Conservation (phyloP, 345 rosid genomes). For the thale cress (Arabidopsis thaliana) region TAIR10.1 NC_003070.9:26388001-26388500, state of each 20-base stretch:
- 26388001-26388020: constrained; percentile 96
- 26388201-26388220: constrained; percentile 95
- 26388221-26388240: constrained; percentile 48
- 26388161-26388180: constrained; percentile 74
- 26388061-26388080: constrained; percentile 65
- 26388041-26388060: constrained; percentile 86
- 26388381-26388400: constrained; percentile 73
- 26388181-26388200: constrained; percentile 93
- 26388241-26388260: constrained; percentile 8
- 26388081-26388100: constrained; percentile 64
- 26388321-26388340: constrained; percentile 88
- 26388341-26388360: constrained; percentile 87
- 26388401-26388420: constrained; percentile 63
- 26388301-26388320: constrained; percentile 88
- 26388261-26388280: neutral
- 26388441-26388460: constrained; percentile 22
- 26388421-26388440: neutral
- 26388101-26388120: constrained; percentile 92
- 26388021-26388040: constrained; percentile 57
- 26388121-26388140: constrained; percentile 53
- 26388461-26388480: constrained; percentile 24
- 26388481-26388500: constrained; percentile 59
- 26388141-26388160: constrained; percentile 53
- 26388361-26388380: constrained; percentile 82
- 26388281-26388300: constrained; percentile 15